These are phyloP conservation scores for Peniophora sp. DNA, from an alignment of 1,284 basidiomycete genomes.

Conservation along the genomic window DNA sequence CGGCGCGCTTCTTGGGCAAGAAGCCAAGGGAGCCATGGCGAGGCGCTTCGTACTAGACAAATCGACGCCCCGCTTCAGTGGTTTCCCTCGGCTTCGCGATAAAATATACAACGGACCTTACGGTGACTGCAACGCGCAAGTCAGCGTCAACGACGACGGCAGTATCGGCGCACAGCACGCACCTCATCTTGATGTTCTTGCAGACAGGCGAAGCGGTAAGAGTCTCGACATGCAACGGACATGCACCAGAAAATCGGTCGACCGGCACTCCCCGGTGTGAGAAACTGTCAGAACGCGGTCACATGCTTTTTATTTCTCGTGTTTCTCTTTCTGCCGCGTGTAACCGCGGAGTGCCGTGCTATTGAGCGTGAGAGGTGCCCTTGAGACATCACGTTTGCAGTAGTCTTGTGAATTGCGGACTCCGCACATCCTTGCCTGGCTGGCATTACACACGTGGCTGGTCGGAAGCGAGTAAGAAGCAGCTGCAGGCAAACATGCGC, in stretches of 20 bases:
- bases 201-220: constrained; percentile 7
- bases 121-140: constrained; percentile 23
- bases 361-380: too few species aligned
- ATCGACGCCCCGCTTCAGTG: constrained; percentile 15
- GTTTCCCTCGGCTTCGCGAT: constrained; percentile 8
- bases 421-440: too few species aligned
- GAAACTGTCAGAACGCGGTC: not conserved
- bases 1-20: constrained; percentile 91
- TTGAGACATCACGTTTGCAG: too few species aligned
- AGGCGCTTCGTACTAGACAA: constrained; percentile 83
- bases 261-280: not conserved
- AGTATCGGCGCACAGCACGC: constrained; percentile 11
- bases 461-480: too few species aligned
- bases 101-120: constrained; percentile 25
- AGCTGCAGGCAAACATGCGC: too few species aligned
- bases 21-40: constrained; percentile 92
- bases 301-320: not conserved
- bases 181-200: constrained; percentile 31
- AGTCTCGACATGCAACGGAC: too few species aligned
- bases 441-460: too few species aligned
- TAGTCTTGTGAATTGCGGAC: too few species aligned
- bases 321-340: too few species aligned
- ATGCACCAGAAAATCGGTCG: not conserved
- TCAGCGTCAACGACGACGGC: not conserved
- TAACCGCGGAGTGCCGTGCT: too few species aligned